These are phyloP conservation scores for Platanthera zijinensis DNA, from an alignment of 106 monocot genomes.

Conservation along the genomic window DNA sequence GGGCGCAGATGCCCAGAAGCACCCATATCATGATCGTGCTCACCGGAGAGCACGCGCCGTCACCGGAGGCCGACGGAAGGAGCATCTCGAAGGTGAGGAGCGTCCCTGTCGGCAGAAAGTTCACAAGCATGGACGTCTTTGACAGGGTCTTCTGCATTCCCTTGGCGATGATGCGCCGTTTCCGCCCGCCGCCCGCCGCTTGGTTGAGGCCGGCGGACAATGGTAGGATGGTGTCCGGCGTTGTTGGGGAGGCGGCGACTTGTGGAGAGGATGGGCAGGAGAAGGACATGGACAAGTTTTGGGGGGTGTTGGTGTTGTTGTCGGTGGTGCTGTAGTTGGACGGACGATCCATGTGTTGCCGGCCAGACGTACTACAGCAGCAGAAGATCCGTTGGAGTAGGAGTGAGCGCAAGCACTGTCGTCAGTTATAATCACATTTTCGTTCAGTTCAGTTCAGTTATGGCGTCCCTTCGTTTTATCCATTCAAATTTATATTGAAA, in stretches of 20 bases:
- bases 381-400: too few relatives aligned
- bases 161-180: slow-evolving; percentile 40
- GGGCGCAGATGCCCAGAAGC: slow-evolving; percentile 56
- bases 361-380: too few relatives aligned
- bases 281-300: slow-evolving; percentile 1
- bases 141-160: slow-evolving; percentile 85
- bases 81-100: slow-evolving; percentile 94
- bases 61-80: slow-evolving; percentile 69
- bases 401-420: too few relatives aligned
- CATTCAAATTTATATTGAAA: too few relatives aligned
- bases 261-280: slow-evolving; percentile 25
- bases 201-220: background rate
- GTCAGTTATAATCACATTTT: too few relatives aligned
- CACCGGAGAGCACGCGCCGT: slow-evolving; percentile 65
- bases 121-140: slow-evolving; percentile 84
- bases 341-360: background rate
- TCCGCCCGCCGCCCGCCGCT: background rate
- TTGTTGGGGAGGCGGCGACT: background rate
- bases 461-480: too few relatives aligned
- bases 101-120: slow-evolving; percentile 91
- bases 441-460: too few relatives aligned
- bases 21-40: slow-evolving; percentile 62
- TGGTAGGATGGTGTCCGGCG: background rate
- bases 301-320: background rate
- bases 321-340: background rate